These are phyloP conservation scores for Candida multigemmis DNA, from an alignment of 805 yeast species.

Conservation along the genomic window DNA sequence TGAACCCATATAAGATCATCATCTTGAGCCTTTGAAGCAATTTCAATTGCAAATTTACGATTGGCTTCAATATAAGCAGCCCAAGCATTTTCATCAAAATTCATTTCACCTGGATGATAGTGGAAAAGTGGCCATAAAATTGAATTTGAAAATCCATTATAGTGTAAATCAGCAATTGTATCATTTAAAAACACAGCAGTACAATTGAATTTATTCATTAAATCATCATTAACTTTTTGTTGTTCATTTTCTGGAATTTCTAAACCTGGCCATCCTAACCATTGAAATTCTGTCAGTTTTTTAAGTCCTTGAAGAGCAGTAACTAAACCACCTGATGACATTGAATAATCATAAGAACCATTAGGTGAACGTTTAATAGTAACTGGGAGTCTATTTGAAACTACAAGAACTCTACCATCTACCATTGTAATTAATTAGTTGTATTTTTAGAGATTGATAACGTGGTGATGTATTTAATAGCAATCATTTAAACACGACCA, in stretches of 20 bases:
- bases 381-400: conserved; percentile 91
- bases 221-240: conserved; percentile 56
- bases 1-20: conserved; percentile 95
- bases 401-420: conserved; percentile 76
- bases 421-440: conserved; percentile 6
- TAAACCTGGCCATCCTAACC: conserved; percentile 97
- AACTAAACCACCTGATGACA: conserved; percentile 97
- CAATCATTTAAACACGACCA: too few relatives aligned
- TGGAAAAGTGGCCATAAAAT: conserved; percentile 98
- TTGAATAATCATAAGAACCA: conserved; percentile 68
- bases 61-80: conserved; percentile 95
- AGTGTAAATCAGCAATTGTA: conserved; percentile 89
- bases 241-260: conserved; percentile 77
- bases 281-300: conserved; percentile 74
- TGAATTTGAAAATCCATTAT: conserved; percentile 91
- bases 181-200: conserved; percentile 84
- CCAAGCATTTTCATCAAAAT: conserved; percentile 96
- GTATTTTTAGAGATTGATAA: too few relatives aligned
- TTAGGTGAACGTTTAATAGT: conserved; percentile 61
- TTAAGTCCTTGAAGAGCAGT: conserved; percentile 91
- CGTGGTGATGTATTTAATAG: too few relatives aligned
- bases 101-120: conserved; percentile 98
- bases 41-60: conserved; percentile 64
- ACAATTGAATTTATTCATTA: conserved; percentile 73
- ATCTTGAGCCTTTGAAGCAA: conserved; percentile 62